phyloP scores from a whole-genome alignment of 768 basidiomycete genomes.

The Sporobolomyces phaffii region DNA sequence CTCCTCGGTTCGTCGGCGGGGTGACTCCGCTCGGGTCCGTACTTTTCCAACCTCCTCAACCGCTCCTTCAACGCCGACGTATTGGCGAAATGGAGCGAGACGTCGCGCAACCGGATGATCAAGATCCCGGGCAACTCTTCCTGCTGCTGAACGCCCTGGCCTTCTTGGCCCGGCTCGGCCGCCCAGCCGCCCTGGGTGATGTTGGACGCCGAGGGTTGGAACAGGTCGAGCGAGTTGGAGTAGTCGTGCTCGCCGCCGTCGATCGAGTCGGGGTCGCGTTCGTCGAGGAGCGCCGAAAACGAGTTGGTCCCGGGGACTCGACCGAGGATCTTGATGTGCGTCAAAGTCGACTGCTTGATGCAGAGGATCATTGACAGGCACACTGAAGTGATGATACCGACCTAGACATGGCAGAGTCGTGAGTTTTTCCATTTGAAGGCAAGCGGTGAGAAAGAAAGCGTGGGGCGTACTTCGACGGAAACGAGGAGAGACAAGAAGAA shows the following conservation, averaged over 20 bases:
- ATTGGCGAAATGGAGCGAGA: conserved; percentile 81
- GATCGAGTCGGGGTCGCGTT: conserved; percentile 71
- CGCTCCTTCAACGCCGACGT: conserved; percentile 91
- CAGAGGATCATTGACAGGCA: conserved; percentile 82
- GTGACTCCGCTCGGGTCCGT: conserved; percentile 70
- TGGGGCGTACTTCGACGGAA: conserved; percentile 64
- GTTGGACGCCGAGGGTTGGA: conserved; percentile 2
- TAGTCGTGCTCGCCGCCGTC: conserved; percentile 35
- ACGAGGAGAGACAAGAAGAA: conserved; percentile 81
- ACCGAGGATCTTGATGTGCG: conserved; percentile 88
- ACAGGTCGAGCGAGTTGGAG: conserved; percentile 16
- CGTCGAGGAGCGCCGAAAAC: conserved; percentile 87
- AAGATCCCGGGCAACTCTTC: conserved; percentile 66
- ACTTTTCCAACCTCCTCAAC: conserved; percentile 75
- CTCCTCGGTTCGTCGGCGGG: conserved; percentile 71
- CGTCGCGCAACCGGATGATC: conserved; percentile 83
- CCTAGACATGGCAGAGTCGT: conserved; percentile 42
- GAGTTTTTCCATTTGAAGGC: background rate
- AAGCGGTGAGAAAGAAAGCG: background rate
- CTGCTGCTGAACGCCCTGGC: background rate
- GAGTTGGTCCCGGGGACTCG: conserved; percentile 77
- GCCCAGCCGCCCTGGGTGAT: background rate
- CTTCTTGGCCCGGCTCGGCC: too few relatives aligned
- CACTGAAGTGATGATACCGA: conserved; percentile 81
- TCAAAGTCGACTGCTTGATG: conserved; percentile 77